Conservation (phyloP, 495 filamentous ascomycete genomes). For the Margaritispora aquatica region DNA sequence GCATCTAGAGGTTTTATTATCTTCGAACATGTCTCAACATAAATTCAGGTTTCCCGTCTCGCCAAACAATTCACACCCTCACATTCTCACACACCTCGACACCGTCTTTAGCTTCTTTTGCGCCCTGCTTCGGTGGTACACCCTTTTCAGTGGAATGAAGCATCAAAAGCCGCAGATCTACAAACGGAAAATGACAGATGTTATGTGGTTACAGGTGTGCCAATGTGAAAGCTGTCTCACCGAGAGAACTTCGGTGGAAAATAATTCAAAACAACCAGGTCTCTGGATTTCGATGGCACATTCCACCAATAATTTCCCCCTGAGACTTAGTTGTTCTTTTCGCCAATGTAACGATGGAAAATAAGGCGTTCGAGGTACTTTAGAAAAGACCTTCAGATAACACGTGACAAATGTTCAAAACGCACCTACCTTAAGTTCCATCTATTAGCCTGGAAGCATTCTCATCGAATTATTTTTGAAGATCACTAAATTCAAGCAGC, state of each 20-base stretch:
- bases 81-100: background rate
- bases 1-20: background rate
- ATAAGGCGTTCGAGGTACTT: background rate
- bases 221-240: background rate
- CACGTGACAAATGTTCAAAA: background rate
- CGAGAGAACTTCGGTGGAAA: background rate
- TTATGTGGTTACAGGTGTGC: background rate
- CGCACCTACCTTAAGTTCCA: too few relatives aligned
- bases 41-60: background rate
- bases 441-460: too few relatives aligned
- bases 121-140: conserved; percentile 1
- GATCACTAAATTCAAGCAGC: background rate
- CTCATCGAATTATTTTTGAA: background rate
- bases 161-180: background rate
- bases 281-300: too few relatives aligned
- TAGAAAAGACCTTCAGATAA: background rate
- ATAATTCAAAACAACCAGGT: too few relatives aligned
- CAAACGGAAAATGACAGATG: background rate
- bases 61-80: conserved; percentile 5
- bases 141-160: background rate
- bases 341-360: background rate
- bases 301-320: background rate
- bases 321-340: background rate
- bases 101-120: conserved; percentile 6
- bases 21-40: background rate